Evolutionary conservation across 2,329 filamentous ascomycete genomes (phyloP).

Genomic region (Sporothrix sp.): DNA sequence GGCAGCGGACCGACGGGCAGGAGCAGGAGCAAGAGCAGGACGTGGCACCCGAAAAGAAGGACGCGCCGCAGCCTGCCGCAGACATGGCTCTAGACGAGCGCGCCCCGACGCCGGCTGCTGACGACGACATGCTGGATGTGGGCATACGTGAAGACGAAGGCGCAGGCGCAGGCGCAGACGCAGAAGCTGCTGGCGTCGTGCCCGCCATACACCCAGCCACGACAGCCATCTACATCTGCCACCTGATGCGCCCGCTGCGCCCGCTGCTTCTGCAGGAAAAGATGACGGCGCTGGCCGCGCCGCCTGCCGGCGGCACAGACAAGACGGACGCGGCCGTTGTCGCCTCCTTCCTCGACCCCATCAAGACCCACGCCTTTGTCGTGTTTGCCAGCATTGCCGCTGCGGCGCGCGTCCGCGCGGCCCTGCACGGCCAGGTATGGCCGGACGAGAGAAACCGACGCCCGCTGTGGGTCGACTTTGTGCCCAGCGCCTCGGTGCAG

Average conservation of each 20-base stretch:
- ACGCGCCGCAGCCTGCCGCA: neutral
- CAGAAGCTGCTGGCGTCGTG: slow-evolving; percentile 26
- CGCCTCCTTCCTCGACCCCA: slow-evolving; percentile 69
- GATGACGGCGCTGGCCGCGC: slow-evolving; percentile 57
- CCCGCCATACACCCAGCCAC: slow-evolving; percentile 64
- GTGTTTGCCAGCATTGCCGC: slow-evolving; percentile 58
- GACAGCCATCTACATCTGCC: slow-evolving; percentile 73
- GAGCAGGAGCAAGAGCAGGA: neutral
- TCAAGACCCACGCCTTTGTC: slow-evolving; percentile 82
- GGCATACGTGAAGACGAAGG: slow-evolving; percentile 16
- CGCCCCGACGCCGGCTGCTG: neutral
- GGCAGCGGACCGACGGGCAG: slow-evolving; percentile 24
- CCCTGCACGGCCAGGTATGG: slow-evolving; percentile 72
- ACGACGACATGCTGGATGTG: no score
- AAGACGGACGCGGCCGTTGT: slow-evolving; percentile 44
- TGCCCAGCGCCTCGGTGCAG: slow-evolving; percentile 63
- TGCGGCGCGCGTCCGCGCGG: slow-evolving; percentile 65
- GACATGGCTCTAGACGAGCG: neutral
- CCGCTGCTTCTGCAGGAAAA: slow-evolving; percentile 57
- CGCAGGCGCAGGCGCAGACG: slow-evolving; percentile 17
- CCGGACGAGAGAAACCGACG: slow-evolving; percentile 80
- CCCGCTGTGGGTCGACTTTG: slow-evolving; percentile 78
- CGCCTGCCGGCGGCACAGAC: slow-evolving; percentile 21
- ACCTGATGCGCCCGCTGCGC: slow-evolving; percentile 81
- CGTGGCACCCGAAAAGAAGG: neutral